These are phyloP conservation scores for Volutella citrinella DNA, from an alignment of 2,329 filamentous ascomycete species.

Conservation along the genomic window DNA sequence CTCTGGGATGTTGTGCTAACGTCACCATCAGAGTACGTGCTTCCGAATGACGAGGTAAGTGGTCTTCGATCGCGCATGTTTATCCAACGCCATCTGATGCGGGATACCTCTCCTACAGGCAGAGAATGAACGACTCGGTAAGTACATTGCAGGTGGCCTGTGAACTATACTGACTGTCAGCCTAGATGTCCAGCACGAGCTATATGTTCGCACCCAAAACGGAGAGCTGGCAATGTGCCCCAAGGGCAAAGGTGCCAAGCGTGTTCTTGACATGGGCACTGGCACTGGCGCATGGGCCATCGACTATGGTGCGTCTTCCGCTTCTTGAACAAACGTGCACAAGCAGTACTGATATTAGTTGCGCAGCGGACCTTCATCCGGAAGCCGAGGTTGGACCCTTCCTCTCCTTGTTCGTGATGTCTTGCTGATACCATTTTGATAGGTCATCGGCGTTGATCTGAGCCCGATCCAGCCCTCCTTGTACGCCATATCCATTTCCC, in stretches of 20 bases:
- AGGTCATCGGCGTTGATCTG: slow-evolving; percentile 30
- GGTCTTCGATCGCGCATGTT: not conserved
- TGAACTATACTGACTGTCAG: not conserved
- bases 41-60: slow-evolving; percentile 22
- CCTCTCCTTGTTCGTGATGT: not conserved
- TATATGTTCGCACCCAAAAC: slow-evolving; percentile 21
- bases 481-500: too few species aligned
- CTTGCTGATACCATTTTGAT: slow-evolving; percentile 1
- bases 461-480: too few species aligned
- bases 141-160: not conserved
- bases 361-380: slow-evolving; percentile 15
- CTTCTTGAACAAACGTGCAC: not conserved
- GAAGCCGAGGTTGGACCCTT: slow-evolving; percentile 14
- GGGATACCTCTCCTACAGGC: not conserved
- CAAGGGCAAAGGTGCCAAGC: slow-evolving; percentile 15
- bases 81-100: not conserved
- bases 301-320: slow-evolving; percentile 23
- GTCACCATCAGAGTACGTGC: slow-evolving; percentile 16
- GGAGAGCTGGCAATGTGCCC: slow-evolving; percentile 20
- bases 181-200: slow-evolving; percentile 26
- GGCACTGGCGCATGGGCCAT: slow-evolving; percentile 32
- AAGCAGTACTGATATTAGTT: not conserved
- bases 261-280: slow-evolving; percentile 30
- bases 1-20: too few species aligned
- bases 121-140: slow-evolving; percentile 6